Base-by-base conservation (phyloP, 495 filamentous ascomycete species). In the Aspergillus egyptiacus region DNA sequence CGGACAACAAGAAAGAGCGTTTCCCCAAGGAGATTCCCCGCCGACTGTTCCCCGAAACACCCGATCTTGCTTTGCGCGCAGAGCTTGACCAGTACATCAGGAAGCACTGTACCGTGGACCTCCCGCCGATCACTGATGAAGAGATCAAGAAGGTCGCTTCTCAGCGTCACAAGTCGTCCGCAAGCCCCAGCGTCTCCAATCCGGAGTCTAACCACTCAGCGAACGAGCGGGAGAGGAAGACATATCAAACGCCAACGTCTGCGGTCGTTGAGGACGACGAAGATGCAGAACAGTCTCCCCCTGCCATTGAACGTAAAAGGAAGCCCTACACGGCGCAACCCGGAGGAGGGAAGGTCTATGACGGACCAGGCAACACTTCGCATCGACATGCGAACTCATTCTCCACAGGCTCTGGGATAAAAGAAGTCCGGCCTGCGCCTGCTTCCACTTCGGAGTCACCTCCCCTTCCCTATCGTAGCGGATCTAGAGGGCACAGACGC, bases 11-110 rank as follows among this genome's bases (percentile, higher is more conserved):
- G 53, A 80, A 76, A 41, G 87, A 93, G 58, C 73, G 85, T 6
- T 86, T 91, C 37, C 88, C 87, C 5, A 87, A 89, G 46, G 83
- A 89, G 54, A 77, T 93, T 1, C 81, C 85, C 1, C 78, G 89
- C 28, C 74, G 81, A 19, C 69, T 93, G 5, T 82, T 95, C 42
- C 89, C 88, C 1, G 69, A 69, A 3, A 48, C 59, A 8, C 62
- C 60, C 2, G 62, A 76, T 49, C 50, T 67, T 7, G 27, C 48
- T 32, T 45, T 72, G 22, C 57, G 74, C 51, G 66, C 75, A 49
- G 58, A 66, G 15, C 31, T 72, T 7, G 74, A 78, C 46, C 58
- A 71, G 20, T 60, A 63, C 20, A 69, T 79, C 27, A 65, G 67
- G 48, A 61, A 66, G 46, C 72, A 78, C 38, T 76, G 74, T 38